Percentiles rank a stretch among this genome's conserved stretches.
Evolutionary conservation across 75 land plant genomes (phyloP).

Genomic region (Pinus albicaulis): DNA sequence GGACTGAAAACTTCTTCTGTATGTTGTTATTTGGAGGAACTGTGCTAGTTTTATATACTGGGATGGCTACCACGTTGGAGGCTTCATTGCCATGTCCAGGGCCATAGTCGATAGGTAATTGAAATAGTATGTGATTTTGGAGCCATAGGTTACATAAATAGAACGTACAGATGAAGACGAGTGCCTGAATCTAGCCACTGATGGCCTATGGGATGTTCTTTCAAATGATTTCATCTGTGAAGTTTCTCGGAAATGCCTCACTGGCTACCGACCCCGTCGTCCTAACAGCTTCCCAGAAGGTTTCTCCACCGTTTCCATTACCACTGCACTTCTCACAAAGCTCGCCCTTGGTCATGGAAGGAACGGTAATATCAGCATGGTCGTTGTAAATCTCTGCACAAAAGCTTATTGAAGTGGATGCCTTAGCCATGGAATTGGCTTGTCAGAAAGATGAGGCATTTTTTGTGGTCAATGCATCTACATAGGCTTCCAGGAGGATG

Average conservation of each 20-base stretch:
- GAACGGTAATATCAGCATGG: constrained; percentile 54
- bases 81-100: constrained; percentile 78
- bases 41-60: constrained; percentile 71
- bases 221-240: constrained; percentile 17
- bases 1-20: too few relatives aligned
- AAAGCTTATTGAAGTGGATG: too few relatives aligned
- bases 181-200: constrained; percentile 21
- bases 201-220: constrained; percentile 31
- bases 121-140: constrained; percentile 13
- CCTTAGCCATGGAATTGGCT: too few relatives aligned
- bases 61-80: constrained; percentile 63
- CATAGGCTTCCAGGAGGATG: too few relatives aligned
- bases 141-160: constrained; percentile 23
- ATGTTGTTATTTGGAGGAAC: too few relatives aligned
- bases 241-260: constrained; percentile 13
- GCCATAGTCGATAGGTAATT: constrained; percentile 35
- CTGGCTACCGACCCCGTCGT: background rate
- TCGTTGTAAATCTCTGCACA: constrained; percentile 46
- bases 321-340: constrained; percentile 47
- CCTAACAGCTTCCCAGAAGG: background rate
- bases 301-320: background rate
- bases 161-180: constrained; percentile 20
- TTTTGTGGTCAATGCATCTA: too few relatives aligned
- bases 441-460: too few relatives aligned
- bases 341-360: constrained; percentile 50